Evolutionary conservation across 2,329 filamentous ascomycete species (phyloP).

Genomic region (Aspergillus texensis): DNA sequence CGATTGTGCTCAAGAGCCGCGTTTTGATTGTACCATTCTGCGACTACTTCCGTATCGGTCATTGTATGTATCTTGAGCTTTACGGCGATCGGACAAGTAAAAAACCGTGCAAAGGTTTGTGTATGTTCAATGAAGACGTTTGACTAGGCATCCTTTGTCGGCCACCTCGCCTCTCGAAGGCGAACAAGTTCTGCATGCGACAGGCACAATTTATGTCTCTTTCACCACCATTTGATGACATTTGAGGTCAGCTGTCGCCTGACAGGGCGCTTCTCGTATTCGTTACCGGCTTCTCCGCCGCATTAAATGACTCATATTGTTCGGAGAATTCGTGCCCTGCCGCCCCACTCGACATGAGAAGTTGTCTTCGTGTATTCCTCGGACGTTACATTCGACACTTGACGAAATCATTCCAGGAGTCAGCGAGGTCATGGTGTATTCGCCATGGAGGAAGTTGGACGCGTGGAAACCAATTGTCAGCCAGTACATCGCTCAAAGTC

Average conservation of each 20-base stretch:
- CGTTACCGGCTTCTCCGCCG: not conserved
- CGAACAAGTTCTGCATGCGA: not conserved
- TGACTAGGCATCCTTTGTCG: too few relatives aligned
- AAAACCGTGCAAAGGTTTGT: not conserved
- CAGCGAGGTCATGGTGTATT: not conserved
- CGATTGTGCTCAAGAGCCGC: not conserved
- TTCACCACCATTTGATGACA: not conserved
- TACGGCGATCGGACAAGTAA: not conserved
- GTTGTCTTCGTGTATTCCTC: not conserved
- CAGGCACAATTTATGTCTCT: not conserved
- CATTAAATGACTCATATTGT: not conserved
- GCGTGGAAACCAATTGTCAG: too few relatives aligned
- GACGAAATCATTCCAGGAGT: too few relatives aligned
- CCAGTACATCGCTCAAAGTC: not conserved
- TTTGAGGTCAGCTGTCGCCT: not conserved
- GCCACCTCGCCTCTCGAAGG: not conserved
- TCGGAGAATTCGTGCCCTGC: conserved; percentile 55
- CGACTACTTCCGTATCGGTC: not conserved
- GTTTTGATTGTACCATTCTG: not conserved
- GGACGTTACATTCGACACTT: not conserved
- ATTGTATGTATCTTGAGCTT: not conserved
- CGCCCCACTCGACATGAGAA: not conserved
- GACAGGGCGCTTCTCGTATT: not conserved
- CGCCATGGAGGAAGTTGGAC: not conserved
- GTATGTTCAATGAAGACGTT: not conserved